Conservation (phyloP, 2,329 filamentous ascomycete species). For the Ascochyta lentis region DNA sequence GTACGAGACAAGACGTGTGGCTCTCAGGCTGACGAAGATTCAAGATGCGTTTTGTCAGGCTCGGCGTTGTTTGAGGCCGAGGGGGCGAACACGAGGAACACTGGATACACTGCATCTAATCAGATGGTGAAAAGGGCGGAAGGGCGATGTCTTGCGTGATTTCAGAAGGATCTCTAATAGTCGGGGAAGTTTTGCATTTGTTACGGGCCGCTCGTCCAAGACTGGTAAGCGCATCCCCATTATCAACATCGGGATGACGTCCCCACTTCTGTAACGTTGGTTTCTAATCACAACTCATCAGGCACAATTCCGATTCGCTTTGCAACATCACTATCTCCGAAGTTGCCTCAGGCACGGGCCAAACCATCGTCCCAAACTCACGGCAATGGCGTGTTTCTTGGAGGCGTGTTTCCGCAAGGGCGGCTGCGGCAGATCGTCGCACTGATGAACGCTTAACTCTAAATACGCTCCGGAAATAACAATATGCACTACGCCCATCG, state of each 20-base stretch:
- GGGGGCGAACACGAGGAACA: not conserved
- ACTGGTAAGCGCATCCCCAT: not conserved
- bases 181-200: not conserved
- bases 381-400: constrained; percentile 1
- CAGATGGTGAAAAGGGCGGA: not conserved
- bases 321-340: not conserved
- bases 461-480: constrained; percentile 8
- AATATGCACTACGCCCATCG: constrained; percentile 6
- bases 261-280: not conserved
- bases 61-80: constrained; percentile 8
- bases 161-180: not conserved
- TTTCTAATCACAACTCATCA: not conserved
- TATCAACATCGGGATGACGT: constrained; percentile 4
- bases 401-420: constrained; percentile 1
- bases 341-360: not conserved
- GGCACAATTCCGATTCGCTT: not conserved
- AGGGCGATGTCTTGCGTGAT: not conserved
- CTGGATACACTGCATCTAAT: not conserved
- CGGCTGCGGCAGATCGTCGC: constrained; percentile 9
- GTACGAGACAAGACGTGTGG: not conserved
- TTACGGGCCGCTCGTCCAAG: not conserved
- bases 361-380: not conserved
- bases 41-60: constrained; percentile 3
- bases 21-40: constrained; percentile 1
- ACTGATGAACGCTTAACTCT: constrained; percentile 3